Percentiles rank a stretch among this genome's conserved stretches.
These are phyloP conservation scores for Hypsizygus marmoreus DNA, from an alignment of 768 basidiomycete species.

Conservation along the genomic window DNA sequence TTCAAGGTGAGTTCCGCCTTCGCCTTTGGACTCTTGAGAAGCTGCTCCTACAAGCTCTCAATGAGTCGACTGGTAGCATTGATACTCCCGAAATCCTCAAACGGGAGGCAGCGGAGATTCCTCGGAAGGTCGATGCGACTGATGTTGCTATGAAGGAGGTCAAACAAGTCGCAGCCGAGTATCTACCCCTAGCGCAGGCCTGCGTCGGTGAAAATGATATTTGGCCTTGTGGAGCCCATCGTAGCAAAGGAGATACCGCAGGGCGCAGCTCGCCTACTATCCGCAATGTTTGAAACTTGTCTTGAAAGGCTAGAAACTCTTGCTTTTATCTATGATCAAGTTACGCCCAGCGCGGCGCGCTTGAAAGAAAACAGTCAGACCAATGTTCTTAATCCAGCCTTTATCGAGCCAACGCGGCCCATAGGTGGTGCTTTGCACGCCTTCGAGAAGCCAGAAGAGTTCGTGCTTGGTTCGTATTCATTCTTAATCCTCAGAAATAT, in stretches of 20 bases:
- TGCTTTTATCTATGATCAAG: slow-evolving; percentile 61
- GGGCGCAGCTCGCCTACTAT: slow-evolving; percentile 69
- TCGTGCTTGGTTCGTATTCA: slow-evolving; percentile 65
- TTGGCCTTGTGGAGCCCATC: slow-evolving; percentile 84
- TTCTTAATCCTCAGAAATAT: background rate
- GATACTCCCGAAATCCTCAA: too few relatives aligned
- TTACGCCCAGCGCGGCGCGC: slow-evolving; percentile 48
- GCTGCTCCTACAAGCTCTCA: too few relatives aligned
- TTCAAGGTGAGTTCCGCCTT: too few relatives aligned
- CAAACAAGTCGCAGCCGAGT: too few relatives aligned
- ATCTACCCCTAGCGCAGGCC: too few relatives aligned
- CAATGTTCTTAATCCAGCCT: slow-evolving; percentile 51
- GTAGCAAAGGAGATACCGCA: slow-evolving; percentile 70
- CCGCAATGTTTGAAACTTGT: slow-evolving; percentile 77
- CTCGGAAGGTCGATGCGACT: too few relatives aligned
- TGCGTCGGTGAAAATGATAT: slow-evolving; percentile 90
- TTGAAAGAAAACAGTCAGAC: slow-evolving; percentile 47
- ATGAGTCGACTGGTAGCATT: too few relatives aligned
- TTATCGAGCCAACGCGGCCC: slow-evolving; percentile 86
- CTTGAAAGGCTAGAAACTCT: slow-evolving; percentile 85
- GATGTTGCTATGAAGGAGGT: too few relatives aligned
- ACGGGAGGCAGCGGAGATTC: too few relatives aligned
- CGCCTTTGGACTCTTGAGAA: too few relatives aligned
- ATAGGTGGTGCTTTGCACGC: slow-evolving; percentile 77
- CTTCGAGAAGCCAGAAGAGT: slow-evolving; percentile 79